Conservation (phyloP, 2,329 filamentous ascomycete species). For the Apiospora malaysiana region DNA sequence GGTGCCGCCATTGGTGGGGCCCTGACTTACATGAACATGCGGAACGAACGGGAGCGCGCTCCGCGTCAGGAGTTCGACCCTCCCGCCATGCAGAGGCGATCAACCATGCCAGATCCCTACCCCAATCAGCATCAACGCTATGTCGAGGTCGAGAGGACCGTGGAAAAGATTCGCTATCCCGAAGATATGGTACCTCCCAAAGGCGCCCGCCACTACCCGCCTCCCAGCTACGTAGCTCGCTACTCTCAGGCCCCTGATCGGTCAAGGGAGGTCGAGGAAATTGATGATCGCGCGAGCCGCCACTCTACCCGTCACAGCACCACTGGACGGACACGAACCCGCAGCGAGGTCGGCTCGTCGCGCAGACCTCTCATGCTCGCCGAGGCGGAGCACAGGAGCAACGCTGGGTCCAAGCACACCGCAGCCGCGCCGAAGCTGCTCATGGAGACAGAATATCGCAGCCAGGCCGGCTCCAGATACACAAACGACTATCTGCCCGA, state of each 20-base stretch:
- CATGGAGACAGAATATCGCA: slow-evolving; percentile 35
- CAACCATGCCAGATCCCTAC: slow-evolving; percentile 51
- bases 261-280: slow-evolving; percentile 43
- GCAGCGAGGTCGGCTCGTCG: slow-evolving; percentile 46
- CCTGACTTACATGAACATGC: slow-evolving; percentile 74
- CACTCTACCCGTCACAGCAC: slow-evolving; percentile 45
- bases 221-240: slow-evolving; percentile 44
- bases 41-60: slow-evolving; percentile 53
- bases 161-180: slow-evolving; percentile 46
- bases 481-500: slow-evolving; percentile 16
- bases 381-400: slow-evolving; percentile 50
- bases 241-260: slow-evolving; percentile 42
- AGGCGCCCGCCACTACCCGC: slow-evolving; percentile 37
- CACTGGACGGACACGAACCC: slow-evolving; percentile 43
- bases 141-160: slow-evolving; percentile 44
- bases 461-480: slow-evolving; percentile 36
- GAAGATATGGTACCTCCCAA: slow-evolving; percentile 40
- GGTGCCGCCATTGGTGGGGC: slow-evolving; percentile 70
- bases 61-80: slow-evolving; percentile 49
- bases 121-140: slow-evolving; percentile 43
- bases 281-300: slow-evolving; percentile 49
- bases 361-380: slow-evolving; percentile 47
- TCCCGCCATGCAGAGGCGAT: slow-evolving; percentile 48
- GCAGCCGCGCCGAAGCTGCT: slow-evolving; percentile 36
- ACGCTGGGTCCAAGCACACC: slow-evolving; percentile 43